A percentile compares a stretch with the other conserved stretches of the same genome.
phyloP scores from a whole-genome alignment of 331 rosid species.

The Prunus yedoensis region DNA sequence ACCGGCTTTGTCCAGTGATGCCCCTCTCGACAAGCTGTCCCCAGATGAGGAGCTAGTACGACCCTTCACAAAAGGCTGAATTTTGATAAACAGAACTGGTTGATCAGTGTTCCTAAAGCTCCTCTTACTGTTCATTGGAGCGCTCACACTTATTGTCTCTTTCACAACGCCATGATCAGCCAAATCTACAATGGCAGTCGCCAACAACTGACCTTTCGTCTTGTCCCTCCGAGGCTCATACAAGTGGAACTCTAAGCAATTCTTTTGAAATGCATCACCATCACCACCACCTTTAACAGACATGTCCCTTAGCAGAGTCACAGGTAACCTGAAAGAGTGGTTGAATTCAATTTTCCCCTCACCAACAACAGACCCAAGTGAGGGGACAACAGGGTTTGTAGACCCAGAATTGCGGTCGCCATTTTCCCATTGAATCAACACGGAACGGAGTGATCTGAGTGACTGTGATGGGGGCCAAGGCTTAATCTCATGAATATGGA shows the following conservation, averaged over 20 bases:
- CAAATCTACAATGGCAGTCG: conserved; percentile 72
- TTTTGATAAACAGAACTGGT: conserved; percentile 58
- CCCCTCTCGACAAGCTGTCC: conserved; percentile 50
- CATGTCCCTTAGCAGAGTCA: conserved; percentile 65
- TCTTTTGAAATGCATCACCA: conserved; percentile 67
- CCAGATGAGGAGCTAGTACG: conserved; percentile 40
- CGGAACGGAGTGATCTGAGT: conserved; percentile 66
- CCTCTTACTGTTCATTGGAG: conserved; percentile 79
- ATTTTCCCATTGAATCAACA: conserved; percentile 91
- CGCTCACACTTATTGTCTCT: conserved; percentile 52
- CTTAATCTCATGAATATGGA: conserved; percentile 81
- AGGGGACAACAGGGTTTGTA: conserved; percentile 65
- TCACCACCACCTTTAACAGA: conserved; percentile 56
- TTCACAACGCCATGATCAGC: conserved; percentile 78
- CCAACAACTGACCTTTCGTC: conserved; percentile 87
- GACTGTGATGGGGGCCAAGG: conserved; percentile 98
- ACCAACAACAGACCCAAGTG: conserved; percentile 54
- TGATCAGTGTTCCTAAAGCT: conserved; percentile 76
- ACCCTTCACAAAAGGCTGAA: conserved; percentile 65
- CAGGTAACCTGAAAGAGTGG: conserved; percentile 72
- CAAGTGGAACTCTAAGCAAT: conserved; percentile 75
- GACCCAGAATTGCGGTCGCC: conserved; percentile 82
- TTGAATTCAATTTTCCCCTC: conserved; percentile 88
- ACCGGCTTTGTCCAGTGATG: conserved; percentile 42
- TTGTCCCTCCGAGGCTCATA: conserved; percentile 87